Evolutionary conservation across 257 asterid species (phyloP).

Genomic region (Solanum ossicruentum): DNA sequence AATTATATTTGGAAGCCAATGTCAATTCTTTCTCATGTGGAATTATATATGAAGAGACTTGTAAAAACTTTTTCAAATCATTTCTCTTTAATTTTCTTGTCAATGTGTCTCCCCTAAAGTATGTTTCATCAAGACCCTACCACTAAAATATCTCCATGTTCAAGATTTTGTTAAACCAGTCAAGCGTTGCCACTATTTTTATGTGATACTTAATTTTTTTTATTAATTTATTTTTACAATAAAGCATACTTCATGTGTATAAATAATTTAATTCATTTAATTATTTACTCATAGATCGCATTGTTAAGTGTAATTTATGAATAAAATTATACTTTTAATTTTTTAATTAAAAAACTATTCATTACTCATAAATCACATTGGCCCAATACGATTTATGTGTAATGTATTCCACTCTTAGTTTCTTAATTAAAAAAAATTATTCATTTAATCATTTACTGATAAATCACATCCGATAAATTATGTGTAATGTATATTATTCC

Average conservation of each 20-base stretch:
- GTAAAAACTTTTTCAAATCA: background rate
- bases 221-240: background rate
- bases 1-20: background rate
- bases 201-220: background rate
- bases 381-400: too few species aligned
- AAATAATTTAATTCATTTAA: background rate
- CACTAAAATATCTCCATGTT: background rate
- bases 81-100: background rate
- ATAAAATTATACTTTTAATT: too few species aligned
- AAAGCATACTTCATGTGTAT: background rate
- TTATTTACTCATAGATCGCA: background rate
- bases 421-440: too few species aligned
- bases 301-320: too few species aligned
- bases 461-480: too few species aligned
- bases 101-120: background rate
- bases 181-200: background rate
- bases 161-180: background rate
- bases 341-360: too few species aligned
- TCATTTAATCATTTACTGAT: too few species aligned
- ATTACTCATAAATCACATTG: background rate
- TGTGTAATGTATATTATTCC: too few species aligned
- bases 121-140: background rate
- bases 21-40: background rate
- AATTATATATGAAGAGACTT: background rate
- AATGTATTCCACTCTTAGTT: too few species aligned